Evolutionary conservation across 164 flowering plant species (phyloP), one percentile per base, ranked within the genome.

Genomic region (Protea cynaroides): DNA sequence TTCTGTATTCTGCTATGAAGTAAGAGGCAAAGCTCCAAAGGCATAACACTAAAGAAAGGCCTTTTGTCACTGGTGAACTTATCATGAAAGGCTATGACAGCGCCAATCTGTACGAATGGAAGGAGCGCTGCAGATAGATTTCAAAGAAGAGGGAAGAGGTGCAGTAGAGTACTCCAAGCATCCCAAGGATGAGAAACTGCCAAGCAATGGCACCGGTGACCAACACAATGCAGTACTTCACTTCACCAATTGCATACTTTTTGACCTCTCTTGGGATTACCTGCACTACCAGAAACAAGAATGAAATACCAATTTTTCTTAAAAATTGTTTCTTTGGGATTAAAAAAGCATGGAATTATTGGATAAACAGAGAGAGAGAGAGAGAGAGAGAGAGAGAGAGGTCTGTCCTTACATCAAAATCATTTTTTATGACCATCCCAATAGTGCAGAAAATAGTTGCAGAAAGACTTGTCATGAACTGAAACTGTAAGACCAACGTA

Each of bases 371-470:
- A 3, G 4, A 29, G 0, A 29, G 34, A 29, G 34, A 29, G 34
- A 29, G 34, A 29, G 34, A 56, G 37, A 56, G 1, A 13, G n/a
- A 56, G 29, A 25, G 29, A 29, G 25, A 53, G 13, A 5, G 34
- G 34, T 29, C 34, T 29, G 34, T 40, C 46, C 46, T 17, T 24
- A 71, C 78, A 74, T 64, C 44, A 25, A 72, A 72, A 53, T 76
- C 79, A 1, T 73, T 70, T 59, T 71, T 76, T 15, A 67, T 50
- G 34, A 61, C 1, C 80, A 73, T 73, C 10, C 69, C 74, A 3
- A 73, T 18, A n/a, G 63, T 61, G 57, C 76, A 67, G 25, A 70
- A 56, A 0, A 64, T 12, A 18, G 74, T 73, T 1, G 74, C 74
- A 53, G 58, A 64, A n/a, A 73, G 7, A 1, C 70, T 43, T 1